phyloP scores from a whole-genome alignment of 768 basidiomycete species.

The Asterophora parasitica region DNA sequence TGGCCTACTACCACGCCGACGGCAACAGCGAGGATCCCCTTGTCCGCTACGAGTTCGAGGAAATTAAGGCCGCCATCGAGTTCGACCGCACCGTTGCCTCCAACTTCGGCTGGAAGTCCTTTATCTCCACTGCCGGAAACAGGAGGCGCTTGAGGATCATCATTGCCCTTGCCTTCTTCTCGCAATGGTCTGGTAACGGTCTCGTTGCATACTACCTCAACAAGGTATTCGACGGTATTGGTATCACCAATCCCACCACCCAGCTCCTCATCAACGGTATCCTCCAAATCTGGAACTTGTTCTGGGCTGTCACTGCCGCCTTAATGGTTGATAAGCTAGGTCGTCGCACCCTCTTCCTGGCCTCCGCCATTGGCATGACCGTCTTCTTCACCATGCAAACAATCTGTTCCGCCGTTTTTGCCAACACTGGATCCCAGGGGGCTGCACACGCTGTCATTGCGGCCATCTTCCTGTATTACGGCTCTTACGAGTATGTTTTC shows the following conservation, averaged over 20 bases:
- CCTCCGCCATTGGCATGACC: slow-evolving; percentile 53
- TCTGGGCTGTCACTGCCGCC: slow-evolving; percentile 54
- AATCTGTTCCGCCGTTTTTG: slow-evolving; percentile 55
- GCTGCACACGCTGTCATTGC: slow-evolving; percentile 73
- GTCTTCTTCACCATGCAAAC: slow-evolving; percentile 68
- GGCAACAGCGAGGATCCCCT: slow-evolving; percentile 67
- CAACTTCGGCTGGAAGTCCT: slow-evolving; percentile 65
- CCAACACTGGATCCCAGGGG: slow-evolving; percentile 30
- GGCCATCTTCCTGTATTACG: slow-evolving; percentile 82
- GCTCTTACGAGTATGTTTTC: slow-evolving; percentile 57
- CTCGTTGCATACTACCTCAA: slow-evolving; percentile 81
- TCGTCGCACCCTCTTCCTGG: slow-evolving; percentile 66
- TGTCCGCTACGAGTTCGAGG: slow-evolving; percentile 69
- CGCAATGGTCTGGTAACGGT: slow-evolving; percentile 83
- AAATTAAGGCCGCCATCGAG: slow-evolving; percentile 75
- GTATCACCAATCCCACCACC: slow-evolving; percentile 53
- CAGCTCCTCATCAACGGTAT: slow-evolving; percentile 85
- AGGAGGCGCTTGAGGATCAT: slow-evolving; percentile 73
- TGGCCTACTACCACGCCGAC: slow-evolving; percentile 84
- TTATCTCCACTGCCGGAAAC: slow-evolving; percentile 67
- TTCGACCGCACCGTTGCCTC: slow-evolving; percentile 56
- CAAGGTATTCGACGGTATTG: slow-evolving; percentile 64
- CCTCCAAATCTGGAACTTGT: slow-evolving; percentile 78
- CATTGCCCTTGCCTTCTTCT: slow-evolving; percentile 76
- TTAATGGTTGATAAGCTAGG: slow-evolving; percentile 62